Conservation (phyloP, 1,139 yeast species). For the Hanseniaspora uvarum region DNA sequence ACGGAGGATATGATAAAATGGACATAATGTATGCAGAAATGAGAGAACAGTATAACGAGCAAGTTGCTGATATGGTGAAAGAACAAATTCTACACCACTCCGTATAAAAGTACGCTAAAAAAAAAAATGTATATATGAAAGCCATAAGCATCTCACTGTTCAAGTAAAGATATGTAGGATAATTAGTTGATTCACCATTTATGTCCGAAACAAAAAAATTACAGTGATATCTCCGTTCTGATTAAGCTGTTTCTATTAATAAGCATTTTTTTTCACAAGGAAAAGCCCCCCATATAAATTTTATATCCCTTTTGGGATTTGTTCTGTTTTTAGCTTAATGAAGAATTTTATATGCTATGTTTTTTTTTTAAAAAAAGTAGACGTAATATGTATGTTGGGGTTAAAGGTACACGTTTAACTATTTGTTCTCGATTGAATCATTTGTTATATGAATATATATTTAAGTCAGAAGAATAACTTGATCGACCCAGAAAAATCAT, state of each 20-base stretch:
- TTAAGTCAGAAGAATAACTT: too few species aligned
- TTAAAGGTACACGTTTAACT: too few species aligned
- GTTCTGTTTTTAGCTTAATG: background rate
- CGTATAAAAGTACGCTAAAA: background rate
- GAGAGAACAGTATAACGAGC: slow-evolving; percentile 3
- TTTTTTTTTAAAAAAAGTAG: background rate
- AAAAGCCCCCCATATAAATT: background rate
- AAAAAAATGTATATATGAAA: too few species aligned
- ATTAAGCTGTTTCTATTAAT: background rate
- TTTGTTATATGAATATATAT: too few species aligned
- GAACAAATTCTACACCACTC: background rate
- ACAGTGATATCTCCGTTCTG: too few species aligned
- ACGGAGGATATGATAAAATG: slow-evolving; percentile 16
- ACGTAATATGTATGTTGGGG: too few species aligned
- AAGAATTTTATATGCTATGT: background rate
- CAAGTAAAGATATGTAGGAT: background rate
- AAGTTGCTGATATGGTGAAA: background rate
- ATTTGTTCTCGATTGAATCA: too few species aligned
- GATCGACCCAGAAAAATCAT: background rate
- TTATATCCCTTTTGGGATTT: too few species aligned
- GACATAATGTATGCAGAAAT: slow-evolving; percentile 9
- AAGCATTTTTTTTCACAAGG: too few species aligned
- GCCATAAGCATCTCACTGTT: too few species aligned
- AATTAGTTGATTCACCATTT: background rate
- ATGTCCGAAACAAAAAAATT: background rate